Conservation (phyloP, 148 eudicot genomes). For the Silene uniflora region DNA sequence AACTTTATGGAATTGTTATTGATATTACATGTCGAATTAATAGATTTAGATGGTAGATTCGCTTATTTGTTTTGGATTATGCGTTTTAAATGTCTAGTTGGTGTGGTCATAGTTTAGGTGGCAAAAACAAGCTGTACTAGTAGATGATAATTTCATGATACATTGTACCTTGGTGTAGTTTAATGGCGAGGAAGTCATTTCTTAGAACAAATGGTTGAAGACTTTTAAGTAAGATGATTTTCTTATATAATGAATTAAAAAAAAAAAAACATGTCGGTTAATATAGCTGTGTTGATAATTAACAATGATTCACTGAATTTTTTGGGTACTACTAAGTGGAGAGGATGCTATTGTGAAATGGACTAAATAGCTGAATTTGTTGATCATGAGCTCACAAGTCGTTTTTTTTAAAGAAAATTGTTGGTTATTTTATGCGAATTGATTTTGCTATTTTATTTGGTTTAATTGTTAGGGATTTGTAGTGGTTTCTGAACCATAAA, state of each 20-base stretch:
- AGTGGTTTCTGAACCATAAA: neutral
- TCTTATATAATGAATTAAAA: neutral
- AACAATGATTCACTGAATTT: neutral
- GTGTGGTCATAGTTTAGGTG: neutral
- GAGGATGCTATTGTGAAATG: neutral
- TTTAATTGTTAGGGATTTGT: neutral
- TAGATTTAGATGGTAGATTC: neutral
- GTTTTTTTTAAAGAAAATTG: no score
- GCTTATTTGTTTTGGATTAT: neutral
- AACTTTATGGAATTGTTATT: no score
- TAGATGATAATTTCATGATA: neutral
- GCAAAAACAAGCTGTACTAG: neutral
- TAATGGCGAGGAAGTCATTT: neutral
- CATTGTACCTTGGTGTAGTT: neutral
- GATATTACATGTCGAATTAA: no score
- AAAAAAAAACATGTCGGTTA: neutral
- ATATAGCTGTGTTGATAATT: neutral
- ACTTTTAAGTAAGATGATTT: neutral
- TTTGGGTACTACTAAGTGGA: neutral
- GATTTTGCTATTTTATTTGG: neutral
- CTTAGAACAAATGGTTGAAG: neutral
- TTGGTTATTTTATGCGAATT: no score
- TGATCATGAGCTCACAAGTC: neutral
- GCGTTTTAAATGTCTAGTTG: neutral
- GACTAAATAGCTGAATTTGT: conserved; percentile 2